A percentile compares a stretch with the other conserved stretches of the same genome.
Conservation (phyloP, 306 rosid genomes). For the Cyclanthera cordifolia region DNA sequence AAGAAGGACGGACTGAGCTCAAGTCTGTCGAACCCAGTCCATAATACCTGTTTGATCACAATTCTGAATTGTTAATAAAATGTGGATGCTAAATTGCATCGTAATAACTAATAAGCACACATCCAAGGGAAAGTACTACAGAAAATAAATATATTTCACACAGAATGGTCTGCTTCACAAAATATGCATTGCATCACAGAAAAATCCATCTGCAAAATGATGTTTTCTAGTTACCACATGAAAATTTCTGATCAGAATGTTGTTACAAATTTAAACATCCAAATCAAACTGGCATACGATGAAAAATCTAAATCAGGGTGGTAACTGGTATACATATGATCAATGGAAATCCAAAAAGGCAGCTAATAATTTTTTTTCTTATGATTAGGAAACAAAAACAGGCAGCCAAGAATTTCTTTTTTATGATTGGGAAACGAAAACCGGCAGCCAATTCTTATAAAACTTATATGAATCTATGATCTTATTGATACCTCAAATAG, state of each 20-base stretch:
- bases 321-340: not conserved
- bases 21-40: conserved; percentile 79
- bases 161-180: not conserved
- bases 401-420: too few relatives aligned
- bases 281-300: not conserved
- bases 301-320: not conserved
- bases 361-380: too few relatives aligned
- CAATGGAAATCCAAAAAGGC: not conserved
- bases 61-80: not conserved
- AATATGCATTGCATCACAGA: not conserved
- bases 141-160: not conserved
- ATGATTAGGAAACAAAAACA: not conserved
- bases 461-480: not conserved
- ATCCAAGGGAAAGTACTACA: not conserved
- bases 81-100: not conserved
- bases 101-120: not conserved
- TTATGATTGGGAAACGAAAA: not conserved
- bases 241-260: not conserved
- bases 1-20: conserved; percentile 49
- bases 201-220: not conserved
- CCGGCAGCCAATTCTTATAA: not conserved
- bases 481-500: not conserved
- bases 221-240: not conserved
- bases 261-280: not conserved
- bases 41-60: conserved; percentile 59